Percentiles rank a stretch among this genome's conserved stretches.
Evolutionary conservation across 108 stramenopile species (phyloP).

Genomic region (Skeletonema costatum): DNA sequence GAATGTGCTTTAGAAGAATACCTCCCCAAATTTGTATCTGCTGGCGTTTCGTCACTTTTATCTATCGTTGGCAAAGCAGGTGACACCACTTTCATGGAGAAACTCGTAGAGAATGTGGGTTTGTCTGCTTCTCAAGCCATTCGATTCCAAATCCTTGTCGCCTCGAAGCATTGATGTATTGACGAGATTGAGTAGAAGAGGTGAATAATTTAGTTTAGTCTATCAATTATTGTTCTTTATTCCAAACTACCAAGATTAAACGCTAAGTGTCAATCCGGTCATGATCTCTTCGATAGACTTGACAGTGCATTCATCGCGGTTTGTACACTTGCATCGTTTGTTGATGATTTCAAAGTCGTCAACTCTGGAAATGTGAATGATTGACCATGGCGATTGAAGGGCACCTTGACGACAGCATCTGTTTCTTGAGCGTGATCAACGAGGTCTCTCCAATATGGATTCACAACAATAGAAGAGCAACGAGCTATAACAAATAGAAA

Average conservation of each 20-base stretch:
- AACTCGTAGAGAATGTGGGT: conserved; percentile 7
- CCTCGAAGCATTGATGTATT: neutral
- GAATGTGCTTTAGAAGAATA: conserved; percentile 1
- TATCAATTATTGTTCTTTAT: neutral
- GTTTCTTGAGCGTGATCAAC: conserved; percentile 71
- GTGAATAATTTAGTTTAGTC: neutral
- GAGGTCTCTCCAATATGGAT: conserved; percentile 88
- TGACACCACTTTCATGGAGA: neutral
- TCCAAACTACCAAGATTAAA: too few relatives aligned
- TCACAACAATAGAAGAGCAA: conserved; percentile 74
- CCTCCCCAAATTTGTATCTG: neutral
- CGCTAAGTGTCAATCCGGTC: too few relatives aligned
- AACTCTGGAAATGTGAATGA: conserved; percentile 39
- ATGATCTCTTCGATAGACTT: neutral
- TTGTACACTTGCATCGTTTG: neutral
- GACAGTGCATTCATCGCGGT: neutral
- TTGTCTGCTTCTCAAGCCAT: conserved; percentile 5
- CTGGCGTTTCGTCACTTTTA: conserved; percentile 1
- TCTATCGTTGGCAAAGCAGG: neutral
- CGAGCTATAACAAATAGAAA: conserved; percentile 87
- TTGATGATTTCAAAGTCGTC: conserved; percentile 21
- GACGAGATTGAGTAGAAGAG: neutral
- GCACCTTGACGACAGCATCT: conserved; percentile 70
- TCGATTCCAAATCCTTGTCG: conserved; percentile 3
- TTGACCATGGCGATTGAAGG: conserved; percentile 25